These are phyloP conservation scores for Pisolithus thermaeus DNA, from an alignment of 1,284 basidiomycete genomes.

Conservation along the genomic window DNA sequence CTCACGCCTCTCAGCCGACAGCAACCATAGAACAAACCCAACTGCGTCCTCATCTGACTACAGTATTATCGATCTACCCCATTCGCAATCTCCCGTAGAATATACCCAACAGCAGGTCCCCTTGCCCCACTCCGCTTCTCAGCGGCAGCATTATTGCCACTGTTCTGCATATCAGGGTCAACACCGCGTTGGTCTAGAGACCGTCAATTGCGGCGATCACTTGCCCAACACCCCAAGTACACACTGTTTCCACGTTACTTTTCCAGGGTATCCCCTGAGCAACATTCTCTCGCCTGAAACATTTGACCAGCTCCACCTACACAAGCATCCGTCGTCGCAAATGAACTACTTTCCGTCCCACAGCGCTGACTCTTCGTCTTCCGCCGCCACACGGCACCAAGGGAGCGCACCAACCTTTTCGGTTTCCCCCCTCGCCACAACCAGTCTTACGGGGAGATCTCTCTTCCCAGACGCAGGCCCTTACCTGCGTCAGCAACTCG, in stretches of 20 bases:
- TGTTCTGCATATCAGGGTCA: slow-evolving; percentile 21
- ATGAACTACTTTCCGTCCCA: slow-evolving; percentile 10
- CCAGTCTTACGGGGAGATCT: neutral
- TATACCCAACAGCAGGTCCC: slow-evolving; percentile 7
- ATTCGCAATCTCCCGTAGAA: slow-evolving; percentile 5
- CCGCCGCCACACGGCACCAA: slow-evolving; percentile 8
- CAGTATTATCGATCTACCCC: slow-evolving; percentile 5
- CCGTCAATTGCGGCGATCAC: slow-evolving; percentile 14
- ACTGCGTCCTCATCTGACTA: slow-evolving; percentile 20
- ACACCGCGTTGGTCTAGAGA: slow-evolving; percentile 20
- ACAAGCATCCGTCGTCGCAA: slow-evolving; percentile 7
- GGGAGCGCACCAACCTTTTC: slow-evolving; percentile 12
- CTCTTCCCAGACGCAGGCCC: slow-evolving; percentile 33
- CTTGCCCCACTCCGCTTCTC: neutral
- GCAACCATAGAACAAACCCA: slow-evolving; percentile 22
- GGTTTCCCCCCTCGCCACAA: neutral
- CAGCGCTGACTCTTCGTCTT: slow-evolving; percentile 9
- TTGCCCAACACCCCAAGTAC: slow-evolving; percentile 5
- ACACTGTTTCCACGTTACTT: slow-evolving; percentile 14
- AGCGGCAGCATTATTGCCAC: slow-evolving; percentile 6
- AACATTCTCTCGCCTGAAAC: slow-evolving; percentile 13
- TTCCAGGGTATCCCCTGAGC: slow-evolving; percentile 11
- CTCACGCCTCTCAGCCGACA: slow-evolving; percentile 20
- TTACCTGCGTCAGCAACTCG: slow-evolving; percentile 44
- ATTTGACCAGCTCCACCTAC: slow-evolving; percentile 6